Base-by-base conservation (phyloP, 805 yeast genomes). In the Candida andamanensis region DNA sequence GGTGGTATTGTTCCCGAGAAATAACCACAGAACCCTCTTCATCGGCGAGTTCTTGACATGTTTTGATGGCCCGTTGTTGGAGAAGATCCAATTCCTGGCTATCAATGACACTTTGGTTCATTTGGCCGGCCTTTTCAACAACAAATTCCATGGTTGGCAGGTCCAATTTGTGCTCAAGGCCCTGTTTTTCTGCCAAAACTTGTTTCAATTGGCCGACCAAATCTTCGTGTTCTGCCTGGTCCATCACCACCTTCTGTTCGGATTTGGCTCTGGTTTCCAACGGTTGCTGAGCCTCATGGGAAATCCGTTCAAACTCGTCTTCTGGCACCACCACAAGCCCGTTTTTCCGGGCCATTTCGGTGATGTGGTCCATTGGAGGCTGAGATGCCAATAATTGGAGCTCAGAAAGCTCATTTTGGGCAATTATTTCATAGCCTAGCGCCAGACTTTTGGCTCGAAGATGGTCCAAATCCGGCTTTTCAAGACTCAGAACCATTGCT, bases 81-180 rank as follows among this genome's bases (percentile, higher is more conserved):
- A n/a, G n/a, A n/a, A n/a, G n/a, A n/a, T 20, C 18, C 4, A 21
- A 24, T 6, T 23, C 29, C 14, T 15, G 12, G 13, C n/a, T n/a
- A 17, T 30, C 24, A 13, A 45, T 21, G 3, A 44, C n/a, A 17
- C 33, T 13, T 6, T 31, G 33, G 6, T 42, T 45, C 14, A 30
- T 28, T 1, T 7, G 11, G 7, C 37, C 41, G 4, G 63, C 58
- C 25, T 50, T 50, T 19, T 49, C 47, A 10, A 39, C 31, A 7
- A 62, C 30, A 35, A 42, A 50, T 2, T 45, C 51, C 8, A 28
- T 17, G 0, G 54, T 22, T 15, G 60, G 61, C n/a, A n/a, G n/a
- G n/a, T n/a, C n/a, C n/a, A n/a, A n/a, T n/a, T n/a, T n/a, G n/a
- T n/a, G n/a, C n/a, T n/a, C n/a, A n/a, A n/a, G n/a, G n/a, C n/a